phyloP scores from a whole-genome alignment of 768 basidiomycete species.

The Gyrodon lividus region DNA sequence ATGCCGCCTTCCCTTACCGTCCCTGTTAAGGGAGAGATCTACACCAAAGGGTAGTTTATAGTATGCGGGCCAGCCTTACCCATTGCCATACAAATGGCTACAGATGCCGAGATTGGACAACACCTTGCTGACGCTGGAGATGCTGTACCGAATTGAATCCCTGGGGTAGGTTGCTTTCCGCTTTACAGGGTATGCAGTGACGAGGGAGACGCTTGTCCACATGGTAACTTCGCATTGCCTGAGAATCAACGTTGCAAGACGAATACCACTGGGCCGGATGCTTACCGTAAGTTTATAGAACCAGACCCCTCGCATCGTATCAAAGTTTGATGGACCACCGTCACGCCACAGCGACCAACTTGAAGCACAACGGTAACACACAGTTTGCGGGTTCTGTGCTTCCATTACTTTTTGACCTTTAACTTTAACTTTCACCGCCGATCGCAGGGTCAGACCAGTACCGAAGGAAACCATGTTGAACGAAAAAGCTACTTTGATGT shows the following conservation, averaged over 20 bases:
- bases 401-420: slow-evolving; percentile 19
- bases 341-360: background rate
- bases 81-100: background rate
- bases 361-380: slow-evolving; percentile 5
- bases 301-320: slow-evolving; percentile 12
- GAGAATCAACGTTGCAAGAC: slow-evolving; percentile 20
- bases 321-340: slow-evolving; percentile 28
- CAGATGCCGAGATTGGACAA: slow-evolving; percentile 6
- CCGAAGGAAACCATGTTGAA: background rate
- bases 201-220: background rate
- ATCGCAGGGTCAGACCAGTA: slow-evolving; percentile 11
- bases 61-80: background rate
- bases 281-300: slow-evolving; percentile 8
- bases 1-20: too few species aligned
- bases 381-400: slow-evolving; percentile 6
- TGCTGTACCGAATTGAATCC: background rate
- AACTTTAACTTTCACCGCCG: slow-evolving; percentile 16
- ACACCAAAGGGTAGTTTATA: too few species aligned
- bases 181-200: background rate
- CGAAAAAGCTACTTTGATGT: background rate
- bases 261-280: too few species aligned
- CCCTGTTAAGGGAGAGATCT: background rate
- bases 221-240: slow-evolving; percentile 4
- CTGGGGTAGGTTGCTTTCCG: background rate
- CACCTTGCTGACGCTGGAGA: background rate